A percentile compares a stretch with the other conserved stretches of the same genome.
Conservation (phyloP, 306 rosid species). For the Ochetophila trinervis region DNA sequence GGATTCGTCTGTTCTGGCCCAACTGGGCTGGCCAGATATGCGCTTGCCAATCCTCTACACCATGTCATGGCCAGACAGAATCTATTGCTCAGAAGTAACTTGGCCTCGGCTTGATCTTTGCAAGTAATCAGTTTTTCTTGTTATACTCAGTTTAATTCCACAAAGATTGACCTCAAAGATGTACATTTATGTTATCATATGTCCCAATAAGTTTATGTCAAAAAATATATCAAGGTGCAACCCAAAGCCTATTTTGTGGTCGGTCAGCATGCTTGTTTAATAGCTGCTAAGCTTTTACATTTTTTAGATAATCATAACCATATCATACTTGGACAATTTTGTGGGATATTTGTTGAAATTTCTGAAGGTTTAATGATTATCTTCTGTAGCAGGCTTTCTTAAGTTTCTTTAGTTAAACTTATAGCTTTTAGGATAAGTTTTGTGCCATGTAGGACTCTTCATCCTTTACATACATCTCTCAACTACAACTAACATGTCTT, state of each 20-base stretch:
- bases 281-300: too few species aligned
- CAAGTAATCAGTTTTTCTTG: slow-evolving; percentile 59
- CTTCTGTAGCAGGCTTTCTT: too few species aligned
- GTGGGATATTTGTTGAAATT: too few species aligned
- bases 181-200: neutral
- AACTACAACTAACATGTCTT: neutral
- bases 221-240: neutral
- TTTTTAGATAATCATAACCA: too few species aligned
- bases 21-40: slow-evolving; percentile 99
- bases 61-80: slow-evolving; percentile 94
- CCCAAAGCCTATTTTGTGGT: neutral
- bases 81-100: slow-evolving; percentile 86
- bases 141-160: neutral
- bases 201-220: neutral
- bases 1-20: slow-evolving; percentile 98
- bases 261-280: too few species aligned
- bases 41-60: slow-evolving; percentile 98
- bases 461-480: neutral
- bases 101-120: slow-evolving; percentile 99
- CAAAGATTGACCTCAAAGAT: neutral
- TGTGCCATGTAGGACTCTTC: neutral
- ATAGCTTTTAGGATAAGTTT: too few species aligned
- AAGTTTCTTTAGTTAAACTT: too few species aligned
- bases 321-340: too few species aligned
- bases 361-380: too few species aligned